Evolutionary conservation across 2,329 filamentous ascomycete genomes (phyloP), one percentile per base, ranked within the genome.

Genomic region (Dendryphion nanum): DNA sequence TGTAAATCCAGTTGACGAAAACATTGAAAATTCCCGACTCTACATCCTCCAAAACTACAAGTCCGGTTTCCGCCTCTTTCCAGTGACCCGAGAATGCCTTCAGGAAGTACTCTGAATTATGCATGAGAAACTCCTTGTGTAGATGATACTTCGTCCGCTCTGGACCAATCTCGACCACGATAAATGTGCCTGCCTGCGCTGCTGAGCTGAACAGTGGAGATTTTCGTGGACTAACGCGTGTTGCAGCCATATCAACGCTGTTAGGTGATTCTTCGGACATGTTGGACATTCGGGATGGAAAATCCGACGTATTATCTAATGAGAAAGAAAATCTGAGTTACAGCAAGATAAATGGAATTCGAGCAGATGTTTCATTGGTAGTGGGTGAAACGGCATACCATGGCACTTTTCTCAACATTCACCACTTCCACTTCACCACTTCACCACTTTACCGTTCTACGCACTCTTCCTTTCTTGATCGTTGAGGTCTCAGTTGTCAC

Each of bases 31-130:
- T 42, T 6, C 35, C 20, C 1, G 40, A 17, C 15, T 52, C 42
- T 7, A 51, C 55, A 6, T 59, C 51, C 6, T 40, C 36, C 3
- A 63, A 37, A 13, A 48, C 48, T 10, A 62, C 43, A 3, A 40
- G 43, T 5, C 45, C 44, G 6, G 45, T 38, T 13, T 31, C 4
- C 2, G 43, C 36, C 28, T 54, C 48, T 23, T 33, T 28, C 28
- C 41, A 48, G 1, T 15, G 12, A 2, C 38, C 33, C 2, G 33
- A 38, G 1, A 53, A 21, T n/a, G 52, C 48, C 2, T 26, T 37
- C 13, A 33, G 35, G 40, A 56, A 56, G 47, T 42, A 56, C 4
- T 37, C 24, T 6, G 46, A 52, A 24, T 48, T 33, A 23, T 41
- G 16, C 3, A 28, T 38, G 4, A 55, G 37, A 6, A 53, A 41